Evolutionary conservation across 345 rosid genomes (phyloP).

Genomic region (Eucalyptus guilfoylei): DNA sequence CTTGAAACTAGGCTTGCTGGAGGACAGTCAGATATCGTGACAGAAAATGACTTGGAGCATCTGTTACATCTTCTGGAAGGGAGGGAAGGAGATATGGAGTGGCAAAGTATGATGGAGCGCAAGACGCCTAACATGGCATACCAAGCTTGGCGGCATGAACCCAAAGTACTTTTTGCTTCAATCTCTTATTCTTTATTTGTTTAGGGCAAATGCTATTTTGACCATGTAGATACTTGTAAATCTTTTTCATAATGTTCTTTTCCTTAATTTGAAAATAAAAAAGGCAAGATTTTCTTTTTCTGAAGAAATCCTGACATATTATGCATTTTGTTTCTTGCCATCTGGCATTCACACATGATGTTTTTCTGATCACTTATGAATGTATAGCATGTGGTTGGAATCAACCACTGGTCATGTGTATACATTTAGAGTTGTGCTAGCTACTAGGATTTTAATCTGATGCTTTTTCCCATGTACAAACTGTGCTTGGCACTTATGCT

Average conservation of each 20-base stretch:
- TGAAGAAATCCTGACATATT: not conserved
- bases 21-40: constrained; percentile 35
- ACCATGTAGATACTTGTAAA: not conserved
- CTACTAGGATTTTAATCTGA: not conserved
- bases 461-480: not conserved
- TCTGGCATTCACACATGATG: not conserved
- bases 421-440: not conserved
- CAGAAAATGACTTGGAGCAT: constrained; percentile 73
- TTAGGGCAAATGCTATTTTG: not conserved
- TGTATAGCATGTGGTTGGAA: not conserved
- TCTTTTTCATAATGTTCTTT: not conserved
- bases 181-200: not conserved
- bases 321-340: not conserved
- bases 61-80: constrained; percentile 60
- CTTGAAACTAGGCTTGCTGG: constrained; percentile 1
- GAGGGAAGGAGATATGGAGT: constrained; percentile 52
- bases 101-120: constrained; percentile 87
- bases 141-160: constrained; percentile 91
- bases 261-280: not conserved
- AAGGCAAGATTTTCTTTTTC: not conserved
- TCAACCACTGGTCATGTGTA: not conserved
- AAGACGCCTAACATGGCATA: constrained; percentile 71
- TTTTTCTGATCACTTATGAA: not conserved
- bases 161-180: constrained; percentile 35
- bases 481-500: not conserved